A percentile compares a stretch with the other conserved stretches of the same genome.
Evolutionary conservation across 495 filamentous ascomycete species (phyloP).

Genomic region (Pseudevernia furfuracea): DNA sequence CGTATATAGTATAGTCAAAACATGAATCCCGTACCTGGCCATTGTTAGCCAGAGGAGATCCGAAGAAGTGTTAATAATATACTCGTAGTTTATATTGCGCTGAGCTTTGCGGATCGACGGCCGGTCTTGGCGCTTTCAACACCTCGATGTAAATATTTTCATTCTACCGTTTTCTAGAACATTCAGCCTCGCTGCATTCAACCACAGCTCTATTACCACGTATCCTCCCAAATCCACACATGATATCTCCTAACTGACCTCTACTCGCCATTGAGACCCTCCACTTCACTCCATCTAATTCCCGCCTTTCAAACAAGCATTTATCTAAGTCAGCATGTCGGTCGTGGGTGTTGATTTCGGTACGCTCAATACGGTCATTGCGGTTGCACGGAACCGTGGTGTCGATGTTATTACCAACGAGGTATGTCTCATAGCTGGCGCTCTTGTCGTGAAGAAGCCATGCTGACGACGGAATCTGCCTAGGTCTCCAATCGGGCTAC

Average conservation of each 20-base stretch:
- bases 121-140: neutral
- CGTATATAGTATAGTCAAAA: too few relatives aligned
- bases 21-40: too few relatives aligned
- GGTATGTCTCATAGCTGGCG: neutral
- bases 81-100: too few relatives aligned
- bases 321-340: neutral
- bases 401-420: conserved; percentile 88
- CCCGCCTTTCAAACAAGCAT: neutral
- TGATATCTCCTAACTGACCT: neutral
- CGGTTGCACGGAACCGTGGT: conserved; percentile 93
- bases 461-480: conserved; percentile 32
- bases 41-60: too few relatives aligned
- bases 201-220: neutral
- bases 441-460: neutral
- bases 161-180: neutral
- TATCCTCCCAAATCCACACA: neutral
- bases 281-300: neutral
- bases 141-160: neutral
- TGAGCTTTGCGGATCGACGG: too few relatives aligned
- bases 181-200: neutral
- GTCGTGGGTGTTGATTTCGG: conserved; percentile 93
- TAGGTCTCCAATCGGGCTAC: conserved; percentile 98
- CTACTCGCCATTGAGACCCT: neutral
- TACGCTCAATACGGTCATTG: conserved; percentile 93
- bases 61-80: too few relatives aligned